These are phyloP conservation scores for Endocalyx cinctus DNA, from an alignment of 2,329 filamentous ascomycete species.

Conservation along the genomic window DNA sequence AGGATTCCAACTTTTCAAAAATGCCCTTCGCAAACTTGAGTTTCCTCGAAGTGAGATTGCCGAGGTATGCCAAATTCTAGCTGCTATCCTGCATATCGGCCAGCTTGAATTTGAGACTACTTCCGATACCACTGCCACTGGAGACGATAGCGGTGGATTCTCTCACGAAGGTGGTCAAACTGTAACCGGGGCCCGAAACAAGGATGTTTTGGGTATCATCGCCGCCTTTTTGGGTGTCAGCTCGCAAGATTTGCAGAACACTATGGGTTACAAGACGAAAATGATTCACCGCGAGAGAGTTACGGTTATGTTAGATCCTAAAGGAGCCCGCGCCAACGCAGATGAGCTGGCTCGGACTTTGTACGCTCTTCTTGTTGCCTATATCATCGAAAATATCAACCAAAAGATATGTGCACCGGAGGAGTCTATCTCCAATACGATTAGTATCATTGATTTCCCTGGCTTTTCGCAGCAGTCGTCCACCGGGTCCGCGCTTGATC, in stretches of 20 bases:
- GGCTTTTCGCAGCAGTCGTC: constrained; percentile 83
- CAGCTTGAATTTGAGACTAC: constrained; percentile 90
- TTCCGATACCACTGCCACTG: constrained; percentile 70
- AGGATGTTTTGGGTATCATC: constrained; percentile 78
- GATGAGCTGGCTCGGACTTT: constrained; percentile 90
- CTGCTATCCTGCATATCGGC: constrained; percentile 92
- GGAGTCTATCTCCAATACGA: constrained; percentile 84
- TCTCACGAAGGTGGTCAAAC: constrained; percentile 89
- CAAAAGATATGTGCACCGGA: constrained; percentile 82
- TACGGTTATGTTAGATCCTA: constrained; percentile 96
- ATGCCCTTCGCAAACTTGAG: constrained; percentile 86
- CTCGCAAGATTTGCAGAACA: constrained; percentile 75
- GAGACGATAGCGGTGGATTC: constrained; percentile 91
- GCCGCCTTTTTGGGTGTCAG: constrained; percentile 92
- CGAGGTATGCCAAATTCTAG: constrained; percentile 92
- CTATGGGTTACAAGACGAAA: constrained; percentile 92
- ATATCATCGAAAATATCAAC: constrained; percentile 90
- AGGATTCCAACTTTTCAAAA: constrained; percentile 97
- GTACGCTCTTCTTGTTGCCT: constrained; percentile 90
- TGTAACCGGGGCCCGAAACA: constrained; percentile 86
- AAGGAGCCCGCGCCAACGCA: constrained; percentile 83
- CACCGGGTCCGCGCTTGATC: constrained; percentile 82
- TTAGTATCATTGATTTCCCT: constrained; percentile 94
- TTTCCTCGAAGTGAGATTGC: constrained; percentile 92
- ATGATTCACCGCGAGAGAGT: constrained; percentile 94